Percentiles rank a stretch among this genome's conserved stretches.
Conservation (phyloP, 768 basidiomycete species). For the Lactarius tabidus region DNA sequence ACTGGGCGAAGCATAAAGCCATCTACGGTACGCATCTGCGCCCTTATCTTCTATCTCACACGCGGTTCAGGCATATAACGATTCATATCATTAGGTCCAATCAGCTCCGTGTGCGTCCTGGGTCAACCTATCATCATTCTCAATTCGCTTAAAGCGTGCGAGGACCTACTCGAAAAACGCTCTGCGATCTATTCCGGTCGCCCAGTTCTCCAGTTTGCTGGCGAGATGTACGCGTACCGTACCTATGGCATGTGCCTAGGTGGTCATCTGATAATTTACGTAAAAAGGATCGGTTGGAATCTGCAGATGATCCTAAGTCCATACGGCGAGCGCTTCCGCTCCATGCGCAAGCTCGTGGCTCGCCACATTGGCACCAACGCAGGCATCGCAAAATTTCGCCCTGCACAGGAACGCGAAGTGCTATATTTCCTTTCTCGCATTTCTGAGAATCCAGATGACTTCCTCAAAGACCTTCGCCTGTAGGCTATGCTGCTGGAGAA, state of each 20-base stretch:
- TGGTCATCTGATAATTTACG: background rate
- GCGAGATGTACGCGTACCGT: constrained; percentile 16
- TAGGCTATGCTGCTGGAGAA: background rate
- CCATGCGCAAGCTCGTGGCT: constrained; percentile 15
- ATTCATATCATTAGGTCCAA: background rate
- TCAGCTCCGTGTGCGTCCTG: constrained; percentile 14
- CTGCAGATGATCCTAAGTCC: constrained; percentile 15
- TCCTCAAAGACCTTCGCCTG: constrained; percentile 11
- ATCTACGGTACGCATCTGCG: constrained; percentile 13
- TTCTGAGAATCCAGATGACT: constrained; percentile 8
- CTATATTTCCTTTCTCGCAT: constrained; percentile 9
- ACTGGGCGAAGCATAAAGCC: constrained; percentile 18
- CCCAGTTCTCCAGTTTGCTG: constrained; percentile 14
- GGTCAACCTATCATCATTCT: constrained; percentile 15
- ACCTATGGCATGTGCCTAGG: background rate
- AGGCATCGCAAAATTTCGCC: background rate
- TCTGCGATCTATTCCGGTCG: constrained; percentile 14
- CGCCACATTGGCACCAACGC: constrained; percentile 17
- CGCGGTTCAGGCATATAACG: background rate
- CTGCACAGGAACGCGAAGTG: constrained; percentile 9
- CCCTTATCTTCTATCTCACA: background rate
- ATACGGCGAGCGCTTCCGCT: constrained; percentile 12
- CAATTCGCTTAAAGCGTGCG: constrained; percentile 17
- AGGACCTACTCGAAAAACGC: constrained; percentile 20
- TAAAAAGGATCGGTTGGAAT: constrained; percentile 17